phyloP scores from a whole-genome alignment of 1,139 yeast genomes.

The Zygotorulaspora mrakii region DNA sequence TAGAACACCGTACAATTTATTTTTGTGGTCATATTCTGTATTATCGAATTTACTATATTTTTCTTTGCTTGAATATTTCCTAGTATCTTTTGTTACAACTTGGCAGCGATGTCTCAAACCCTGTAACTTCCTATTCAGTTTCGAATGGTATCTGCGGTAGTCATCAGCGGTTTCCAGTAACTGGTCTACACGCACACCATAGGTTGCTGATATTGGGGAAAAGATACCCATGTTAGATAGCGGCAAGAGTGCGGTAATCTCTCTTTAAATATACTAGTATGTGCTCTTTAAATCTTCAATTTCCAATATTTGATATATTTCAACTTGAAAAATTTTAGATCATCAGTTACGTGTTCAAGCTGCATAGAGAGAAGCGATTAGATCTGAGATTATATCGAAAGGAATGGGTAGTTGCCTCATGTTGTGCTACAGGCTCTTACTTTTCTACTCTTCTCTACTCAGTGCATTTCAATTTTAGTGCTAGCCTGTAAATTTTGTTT shows the following conservation, averaged over 20 bases:
- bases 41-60: conserved; percentile 24
- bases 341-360: background rate
- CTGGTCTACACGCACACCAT: conserved; percentile 33
- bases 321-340: conserved; percentile 5
- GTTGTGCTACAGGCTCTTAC: too few species aligned
- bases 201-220: conserved; percentile 35
- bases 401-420: too few species aligned
- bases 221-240: conserved; percentile 21
- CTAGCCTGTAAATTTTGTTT: too few species aligned
- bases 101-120: conserved; percentile 33
- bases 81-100: conserved; percentile 33
- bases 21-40: conserved; percentile 31
- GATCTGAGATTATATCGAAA: too few species aligned
- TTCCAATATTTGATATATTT: background rate
- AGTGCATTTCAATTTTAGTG: too few species aligned
- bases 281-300: too few species aligned
- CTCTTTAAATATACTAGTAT: background rate
- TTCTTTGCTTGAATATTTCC: conserved; percentile 29
- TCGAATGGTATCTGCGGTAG: conserved; percentile 31
- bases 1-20: conserved; percentile 31
- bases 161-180: conserved; percentile 32
- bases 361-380: too few species aligned
- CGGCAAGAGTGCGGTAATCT: background rate
- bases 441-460: too few species aligned
- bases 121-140: conserved; percentile 33